Conservation (phyloP, 305 asterid genomes). For the Solanum hybrid region DNA sequence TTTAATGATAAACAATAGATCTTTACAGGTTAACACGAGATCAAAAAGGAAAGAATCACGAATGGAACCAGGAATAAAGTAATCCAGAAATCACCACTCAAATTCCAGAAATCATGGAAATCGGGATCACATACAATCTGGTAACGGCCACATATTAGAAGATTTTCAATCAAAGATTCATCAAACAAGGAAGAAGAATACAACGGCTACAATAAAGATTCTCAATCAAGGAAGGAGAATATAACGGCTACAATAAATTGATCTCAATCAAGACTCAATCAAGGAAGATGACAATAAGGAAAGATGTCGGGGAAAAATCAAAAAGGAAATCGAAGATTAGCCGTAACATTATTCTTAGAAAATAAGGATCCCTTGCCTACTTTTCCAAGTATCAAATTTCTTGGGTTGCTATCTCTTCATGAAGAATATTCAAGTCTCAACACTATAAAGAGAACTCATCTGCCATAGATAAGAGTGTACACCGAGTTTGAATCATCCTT, state of each 20-base stretch:
- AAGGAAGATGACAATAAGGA: neutral
- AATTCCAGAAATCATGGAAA: neutral
- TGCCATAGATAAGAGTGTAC: neutral
- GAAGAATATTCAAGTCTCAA: neutral
- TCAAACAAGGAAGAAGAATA: neutral
- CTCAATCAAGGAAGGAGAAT: neutral
- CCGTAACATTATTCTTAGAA: neutral
- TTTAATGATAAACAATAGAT: no score
- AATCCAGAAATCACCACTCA: neutral
- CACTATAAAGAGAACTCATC: neutral
- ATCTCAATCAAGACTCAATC: neutral
- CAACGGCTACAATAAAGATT: no score
- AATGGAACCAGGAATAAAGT: no score
- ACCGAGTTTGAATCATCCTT: neutral
- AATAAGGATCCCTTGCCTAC: neutral
- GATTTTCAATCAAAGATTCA: neutral
- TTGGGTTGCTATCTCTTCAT: neutral
- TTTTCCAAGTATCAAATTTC: neutral
- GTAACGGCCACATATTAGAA: neutral
- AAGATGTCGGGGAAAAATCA: neutral
- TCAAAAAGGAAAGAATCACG: no score
- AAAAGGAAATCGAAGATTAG: neutral
- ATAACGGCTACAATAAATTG: neutral
- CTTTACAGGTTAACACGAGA: no score
- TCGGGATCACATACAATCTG: neutral